Percentiles rank a stretch among this genome's conserved stretches.
These are phyloP conservation scores for Mucor racemosus DNA, from an alignment of 371 early-diverging fungal species.

Conservation along the genomic window DNA sequence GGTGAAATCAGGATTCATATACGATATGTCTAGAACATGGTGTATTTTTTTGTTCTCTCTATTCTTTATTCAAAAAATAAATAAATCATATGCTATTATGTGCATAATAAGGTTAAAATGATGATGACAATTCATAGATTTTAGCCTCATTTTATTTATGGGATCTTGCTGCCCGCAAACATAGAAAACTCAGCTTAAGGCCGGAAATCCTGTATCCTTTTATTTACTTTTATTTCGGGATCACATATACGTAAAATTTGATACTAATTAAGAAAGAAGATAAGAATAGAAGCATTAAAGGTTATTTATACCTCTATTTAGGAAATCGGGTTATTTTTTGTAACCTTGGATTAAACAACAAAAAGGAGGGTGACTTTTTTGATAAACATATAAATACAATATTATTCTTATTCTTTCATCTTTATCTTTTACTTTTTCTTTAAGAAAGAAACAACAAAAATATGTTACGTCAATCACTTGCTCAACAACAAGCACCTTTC, in stretches of 20 bases:
- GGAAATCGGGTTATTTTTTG: neutral
- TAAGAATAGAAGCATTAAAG: neutral
- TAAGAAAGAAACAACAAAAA: neutral
- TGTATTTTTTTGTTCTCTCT: too few species aligned
- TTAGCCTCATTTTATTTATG: too few species aligned
- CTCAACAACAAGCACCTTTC: constrained; percentile 4
- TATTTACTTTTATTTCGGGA: too few species aligned
- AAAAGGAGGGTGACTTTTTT: neutral
- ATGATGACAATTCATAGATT: too few species aligned
- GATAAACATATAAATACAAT: neutral
- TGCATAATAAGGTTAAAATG: too few species aligned
- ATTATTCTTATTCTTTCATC: neutral
- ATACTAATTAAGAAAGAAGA: neutral
- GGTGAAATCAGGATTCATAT: neutral
- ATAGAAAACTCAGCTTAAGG: too few species aligned
- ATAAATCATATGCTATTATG: too few species aligned
- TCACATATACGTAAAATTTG: too few species aligned
- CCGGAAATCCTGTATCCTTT: too few species aligned
- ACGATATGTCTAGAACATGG: neutral
- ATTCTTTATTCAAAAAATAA: too few species aligned
- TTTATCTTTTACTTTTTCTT: constrained; percentile 1
- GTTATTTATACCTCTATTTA: neutral
- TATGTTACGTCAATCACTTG: constrained; percentile 21
- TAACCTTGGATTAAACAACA: neutral
- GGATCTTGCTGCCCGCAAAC: too few species aligned